Evolutionary conservation across 768 basidiomycete species (phyloP).

Genomic region (Dioszegia crocea): DNA sequence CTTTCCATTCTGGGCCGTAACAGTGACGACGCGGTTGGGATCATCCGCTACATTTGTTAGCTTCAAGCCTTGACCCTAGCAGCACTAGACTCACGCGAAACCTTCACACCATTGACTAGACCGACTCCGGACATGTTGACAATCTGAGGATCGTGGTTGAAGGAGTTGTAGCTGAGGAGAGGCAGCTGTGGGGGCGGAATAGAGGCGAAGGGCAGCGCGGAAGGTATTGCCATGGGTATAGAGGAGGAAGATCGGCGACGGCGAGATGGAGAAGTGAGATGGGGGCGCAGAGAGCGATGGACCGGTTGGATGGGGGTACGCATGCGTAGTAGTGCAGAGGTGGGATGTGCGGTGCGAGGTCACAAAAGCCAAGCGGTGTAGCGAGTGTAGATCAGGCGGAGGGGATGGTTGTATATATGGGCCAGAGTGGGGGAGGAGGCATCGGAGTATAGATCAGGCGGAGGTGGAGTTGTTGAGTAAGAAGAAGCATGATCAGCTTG

Average conservation of each 20-base stretch:
- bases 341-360: not conserved
- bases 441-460: not conserved
- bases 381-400: not conserved
- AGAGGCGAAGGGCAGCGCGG: not conserved
- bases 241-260: conserved; percentile 4
- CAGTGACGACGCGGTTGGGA: conserved; percentile 92
- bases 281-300: no score
- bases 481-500: conserved; percentile 4
- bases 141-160: not conserved
- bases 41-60: conserved; percentile 60
- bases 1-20: conserved; percentile 92
- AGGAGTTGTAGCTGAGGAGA: not conserved
- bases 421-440: not conserved
- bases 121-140: conserved; percentile 39
- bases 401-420: no score
- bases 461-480: not conserved
- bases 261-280: not conserved
- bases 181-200: not conserved
- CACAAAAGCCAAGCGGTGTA: no score
- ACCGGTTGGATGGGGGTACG: not conserved
- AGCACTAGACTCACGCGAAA: conserved; percentile 38
- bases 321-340: not conserved
- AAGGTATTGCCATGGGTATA: not conserved
- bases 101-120: conserved; percentile 47
- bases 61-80: not conserved